phyloP scores from a whole-genome alignment of 495 filamentous ascomycete genomes.

The Aspergillus sclerotioniger region DNA sequence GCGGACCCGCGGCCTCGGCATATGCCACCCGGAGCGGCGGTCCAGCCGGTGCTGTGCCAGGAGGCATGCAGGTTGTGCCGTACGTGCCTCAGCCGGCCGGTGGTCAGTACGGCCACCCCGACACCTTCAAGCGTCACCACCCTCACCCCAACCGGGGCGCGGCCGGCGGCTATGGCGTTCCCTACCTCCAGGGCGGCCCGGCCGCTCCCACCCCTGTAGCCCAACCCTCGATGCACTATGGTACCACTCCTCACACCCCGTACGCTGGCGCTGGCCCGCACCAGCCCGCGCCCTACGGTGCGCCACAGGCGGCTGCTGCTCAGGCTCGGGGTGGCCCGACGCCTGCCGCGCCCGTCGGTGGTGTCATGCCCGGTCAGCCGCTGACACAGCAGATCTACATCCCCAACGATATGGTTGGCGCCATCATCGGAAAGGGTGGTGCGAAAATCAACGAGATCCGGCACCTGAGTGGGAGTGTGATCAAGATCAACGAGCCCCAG shows the following conservation, averaged over 20 bases:
- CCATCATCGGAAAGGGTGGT: conserved; percentile 97
- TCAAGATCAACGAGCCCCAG: conserved; percentile 99
- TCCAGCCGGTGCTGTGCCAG: conserved; percentile 86
- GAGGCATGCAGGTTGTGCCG: conserved; percentile 95
- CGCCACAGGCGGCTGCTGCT: conserved; percentile 25
- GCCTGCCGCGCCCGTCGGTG: conserved; percentile 65
- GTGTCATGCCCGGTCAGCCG: conserved; percentile 77
- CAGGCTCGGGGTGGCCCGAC: conserved; percentile 54
- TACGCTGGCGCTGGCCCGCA: conserved; percentile 77
- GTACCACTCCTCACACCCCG: conserved; percentile 61
- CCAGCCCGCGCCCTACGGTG: conserved; percentile 63
- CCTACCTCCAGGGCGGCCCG: conserved; percentile 63
- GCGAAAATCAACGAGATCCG: conserved; percentile 99
- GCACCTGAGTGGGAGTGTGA: conserved; percentile 93
- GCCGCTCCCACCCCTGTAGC: conserved; percentile 59
- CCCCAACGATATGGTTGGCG: conserved; percentile 99
- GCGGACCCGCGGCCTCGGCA: conserved; percentile 91
- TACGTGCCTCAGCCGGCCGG: conserved; percentile 90
- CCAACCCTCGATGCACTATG: conserved; percentile 70
- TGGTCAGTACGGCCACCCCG: conserved; percentile 87
- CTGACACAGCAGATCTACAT: conserved; percentile 98
- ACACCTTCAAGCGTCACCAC: conserved; percentile 73
- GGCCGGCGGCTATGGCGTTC: conserved; percentile 65
- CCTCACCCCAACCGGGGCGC: conserved; percentile 63
- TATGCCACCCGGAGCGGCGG: conserved; percentile 95